Percentiles rank a stretch among this genome's conserved stretches.
These are phyloP conservation scores for Globisporangium uncinulatum DNA, from an alignment of 352 stramenopile genomes.

Conservation along the genomic window DNA sequence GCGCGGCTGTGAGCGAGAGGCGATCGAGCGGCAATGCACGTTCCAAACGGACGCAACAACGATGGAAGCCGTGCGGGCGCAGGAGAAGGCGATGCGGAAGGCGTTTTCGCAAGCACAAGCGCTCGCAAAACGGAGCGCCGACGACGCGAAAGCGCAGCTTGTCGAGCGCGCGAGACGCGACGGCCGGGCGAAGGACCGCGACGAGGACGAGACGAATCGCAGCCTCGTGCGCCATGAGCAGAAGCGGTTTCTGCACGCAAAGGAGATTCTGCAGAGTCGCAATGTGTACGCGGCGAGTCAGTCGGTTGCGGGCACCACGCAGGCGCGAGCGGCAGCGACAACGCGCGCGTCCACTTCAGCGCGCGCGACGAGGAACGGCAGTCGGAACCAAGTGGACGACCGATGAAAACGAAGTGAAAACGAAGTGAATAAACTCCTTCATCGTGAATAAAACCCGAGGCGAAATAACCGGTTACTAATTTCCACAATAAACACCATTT, in stretches of 20 bases:
- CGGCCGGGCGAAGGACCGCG: constrained; percentile 24
- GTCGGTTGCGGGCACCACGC: constrained; percentile 22
- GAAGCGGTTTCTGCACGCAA: constrained; percentile 45
- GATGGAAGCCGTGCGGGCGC: constrained; percentile 35
- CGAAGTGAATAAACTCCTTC: too few species aligned
- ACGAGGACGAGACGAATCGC: constrained; percentile 60
- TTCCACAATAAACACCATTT: too few species aligned
- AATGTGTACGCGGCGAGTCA: constrained; percentile 67
- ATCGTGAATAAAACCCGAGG: too few species aligned
- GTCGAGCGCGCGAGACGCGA: constrained; percentile 35
- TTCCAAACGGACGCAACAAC: constrained; percentile 38
- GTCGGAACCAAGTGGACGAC: constrained; percentile 11
- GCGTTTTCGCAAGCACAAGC: constrained; percentile 22
- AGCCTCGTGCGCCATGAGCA: constrained; percentile 59
- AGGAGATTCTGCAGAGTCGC: constrained; percentile 47
- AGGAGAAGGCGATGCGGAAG: constrained; percentile 32
- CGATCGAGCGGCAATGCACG: constrained; percentile 37
- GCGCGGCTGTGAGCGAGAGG: constrained; percentile 51
- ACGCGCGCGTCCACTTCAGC: not conserved
- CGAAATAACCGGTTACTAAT: too few species aligned
- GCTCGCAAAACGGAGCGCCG: constrained; percentile 19
- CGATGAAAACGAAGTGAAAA: constrained; percentile 3
- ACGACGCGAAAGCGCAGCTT: constrained; percentile 17
- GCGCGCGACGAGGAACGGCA: not conserved
- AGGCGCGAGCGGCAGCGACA: constrained; percentile 19